Evolutionary conservation across 2,329 filamentous ascomycete genomes (phyloP).

Genomic region (Fusarium continuum): DNA sequence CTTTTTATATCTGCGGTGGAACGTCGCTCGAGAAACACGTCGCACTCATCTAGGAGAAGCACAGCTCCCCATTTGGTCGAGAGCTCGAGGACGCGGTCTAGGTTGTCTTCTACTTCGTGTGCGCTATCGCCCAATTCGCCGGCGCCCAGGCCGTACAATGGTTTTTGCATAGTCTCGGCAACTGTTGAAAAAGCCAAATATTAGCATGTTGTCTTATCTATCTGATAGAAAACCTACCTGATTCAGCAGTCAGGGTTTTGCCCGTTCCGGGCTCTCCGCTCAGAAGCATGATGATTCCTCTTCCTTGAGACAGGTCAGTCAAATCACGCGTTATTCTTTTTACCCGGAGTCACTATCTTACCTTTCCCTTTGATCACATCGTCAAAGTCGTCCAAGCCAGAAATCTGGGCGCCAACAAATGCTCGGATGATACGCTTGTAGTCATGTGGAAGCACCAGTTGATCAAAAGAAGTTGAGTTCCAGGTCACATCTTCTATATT

Average conservation of each 20-base stretch:
- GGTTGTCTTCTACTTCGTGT: background rate
- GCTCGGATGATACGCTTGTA: constrained; percentile 17
- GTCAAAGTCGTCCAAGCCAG: constrained; percentile 7
- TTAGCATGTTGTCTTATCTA: background rate
- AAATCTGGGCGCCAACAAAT: constrained; percentile 5
- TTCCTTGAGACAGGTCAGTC: background rate
- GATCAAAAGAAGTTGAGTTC: constrained; percentile 9
- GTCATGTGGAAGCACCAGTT: constrained; percentile 2
- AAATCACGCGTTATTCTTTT: background rate
- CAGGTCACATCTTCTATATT: background rate
- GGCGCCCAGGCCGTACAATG: constrained; percentile 10
- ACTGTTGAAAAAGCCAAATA: background rate
- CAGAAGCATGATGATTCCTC: constrained; percentile 14
- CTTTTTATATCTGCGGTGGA: background rate
- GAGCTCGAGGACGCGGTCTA: constrained; percentile 7
- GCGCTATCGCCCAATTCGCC: constrained; percentile 5
- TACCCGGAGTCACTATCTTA: background rate
- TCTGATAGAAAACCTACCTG: background rate
- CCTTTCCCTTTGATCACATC: constrained; percentile 15
- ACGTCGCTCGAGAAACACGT: constrained; percentile 11
- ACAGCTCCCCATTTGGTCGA: constrained; percentile 20
- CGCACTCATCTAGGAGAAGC: constrained; percentile 10
- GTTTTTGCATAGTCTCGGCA: constrained; percentile 16
- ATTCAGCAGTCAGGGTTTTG: constrained; percentile 19
- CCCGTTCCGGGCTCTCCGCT: constrained; percentile 15